Evolutionary conservation across 768 basidiomycete species (phyloP), one percentile per base, ranked within the genome.

Genomic region (Mycena vitilis): DNA sequence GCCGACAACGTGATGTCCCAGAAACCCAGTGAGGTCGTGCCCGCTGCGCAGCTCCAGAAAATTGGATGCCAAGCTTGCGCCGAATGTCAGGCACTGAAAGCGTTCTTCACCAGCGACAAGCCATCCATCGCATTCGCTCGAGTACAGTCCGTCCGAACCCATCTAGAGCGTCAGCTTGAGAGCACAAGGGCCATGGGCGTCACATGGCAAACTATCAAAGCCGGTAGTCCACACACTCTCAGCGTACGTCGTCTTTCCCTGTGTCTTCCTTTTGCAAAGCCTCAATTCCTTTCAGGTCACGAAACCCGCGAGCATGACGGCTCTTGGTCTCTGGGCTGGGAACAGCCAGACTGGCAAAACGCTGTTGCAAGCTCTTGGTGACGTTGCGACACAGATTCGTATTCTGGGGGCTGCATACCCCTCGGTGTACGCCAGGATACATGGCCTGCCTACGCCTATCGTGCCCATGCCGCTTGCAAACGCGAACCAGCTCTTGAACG

Each of bases 241-340:
- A 30, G 47, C 59, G 72, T 69, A 8, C 34, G 66, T 62, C 40
- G 12, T 22, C 25, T 34, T 42, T 6, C 18, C 36, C 10, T 37
- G 12, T 15, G 18, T 25, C 6, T 1, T 34, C 20, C 25, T 25
- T n/a, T 15, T 15, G 7, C 23, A 37, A 7, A n/a, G 2, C 2
- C 12, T 51, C n/a, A 36, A 51, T 34, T 0, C 12, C 49, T 38
- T 44, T 30, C 48, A 73, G 72, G 48, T 73, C 18, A 71, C 67
- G 5, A 73, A 73, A 16, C 72, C 72, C 12, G 53, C 64, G 15
- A 65, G 57, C 30, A 73, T 73, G 72, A 60, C 65, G 49, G 72
- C 70, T 8, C 20, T 68, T 25, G 65, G 57, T 5, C 38, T 61
- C 38, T 73, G 72, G 72, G 9, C 63, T 8, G 65, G 47, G 23